Base-by-base conservation (phyloP, 306 rosid genomes). In the Hippophae gyantsensis region DNA sequence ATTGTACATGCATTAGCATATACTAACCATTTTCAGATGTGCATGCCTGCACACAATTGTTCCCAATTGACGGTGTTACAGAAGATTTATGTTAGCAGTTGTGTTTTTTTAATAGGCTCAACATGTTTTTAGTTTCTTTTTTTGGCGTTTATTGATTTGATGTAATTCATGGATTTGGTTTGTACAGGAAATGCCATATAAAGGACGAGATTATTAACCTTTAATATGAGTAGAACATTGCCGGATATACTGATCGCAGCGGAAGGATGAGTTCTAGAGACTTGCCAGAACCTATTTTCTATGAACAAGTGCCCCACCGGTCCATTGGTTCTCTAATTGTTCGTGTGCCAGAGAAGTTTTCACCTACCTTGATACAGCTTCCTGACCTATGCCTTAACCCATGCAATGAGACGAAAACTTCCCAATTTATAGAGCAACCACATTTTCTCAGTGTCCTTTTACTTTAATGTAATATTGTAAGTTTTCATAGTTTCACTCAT, bases 111-210 rank as follows among this genome's bases (percentile, higher is more conserved):
- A 32, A 32, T 51, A 18, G 9, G 10, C 38, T 2, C 27, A 11
- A 1, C 7, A 51, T 4, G 42, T 6, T 42, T 11, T 9, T 48
- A 10, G 7, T 26, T 54, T 46, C 8, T 13, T 52, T 14, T 43
- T 40, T 18, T n/a, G 23, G 44, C n/a, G 13, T 5, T 11, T 50
- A 40, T 57, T 14, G 52, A 9, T 13, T 32, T 32, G 13, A 3
- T 14, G 43, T 32, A 54, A 48, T 43, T 71, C 25, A 47, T 54
- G 41, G 13, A 50, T 18, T 41, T 48, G 61, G 50, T 26, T 32
- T 32, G 62, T 63, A 59, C 86, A 92, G 98, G 98, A 92, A 70
- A 81, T 83, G 65, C 87, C 82, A 6, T 85, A 81, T 63, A 85
- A 83, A 70, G 95, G 96, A 64, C 79, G 89, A 40, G 95, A 87